Base-by-base conservation (phyloP, 2,329 filamentous ascomycete genomes). In the Tolypocladium endophyticum region DNA sequence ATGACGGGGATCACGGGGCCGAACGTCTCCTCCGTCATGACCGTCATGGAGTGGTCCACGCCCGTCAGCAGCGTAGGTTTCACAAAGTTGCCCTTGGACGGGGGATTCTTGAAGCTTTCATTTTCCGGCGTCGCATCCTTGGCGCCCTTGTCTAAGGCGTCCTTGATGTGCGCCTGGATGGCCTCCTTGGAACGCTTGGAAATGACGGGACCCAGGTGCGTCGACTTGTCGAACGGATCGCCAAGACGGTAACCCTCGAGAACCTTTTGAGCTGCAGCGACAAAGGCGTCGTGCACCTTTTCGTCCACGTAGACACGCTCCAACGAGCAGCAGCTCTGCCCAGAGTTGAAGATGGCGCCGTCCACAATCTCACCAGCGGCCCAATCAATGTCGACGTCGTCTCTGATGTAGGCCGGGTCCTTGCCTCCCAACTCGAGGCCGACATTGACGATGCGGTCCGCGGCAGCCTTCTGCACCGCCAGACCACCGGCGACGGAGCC, bases 21-120 rank as follows among this genome's bases (percentile, higher is more conserved):
- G 70, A 97, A 97, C 0, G 92, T 97, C 79, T 97, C 93, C 65
- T 96, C 91, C 28, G 79, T 90, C 90, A 97, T 97, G 63, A 96
- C 87, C 4, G 77, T 76, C 92, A 96, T 96, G 63, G 79, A 80
- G 74, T 97, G 93, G 62, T 86, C 85, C 61, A 94, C 90, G 65
- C 86, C 81, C 20, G 85, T 89, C 60, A 97, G 79, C 38, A 97
- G 82, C 3, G 90, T 94, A 30, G 93, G 93, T 69, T 86, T 87
- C 65, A 97, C 88, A 71, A 89, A 97, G 77, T 96, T 96, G 61
- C 92, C 92, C 69, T 86, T 86, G n/a, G 82, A 61, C 2, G 90
- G 89, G 54, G 87, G 84, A 62, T 81, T 86, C 66, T 78, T 78
- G 73, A 96, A 96, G 11, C 87, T 87, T 60, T 83, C 80, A 70